Evolutionary conservation across 495 filamentous ascomycete genomes (phyloP).

Genomic region (Penicillium cinerascens): DNA sequence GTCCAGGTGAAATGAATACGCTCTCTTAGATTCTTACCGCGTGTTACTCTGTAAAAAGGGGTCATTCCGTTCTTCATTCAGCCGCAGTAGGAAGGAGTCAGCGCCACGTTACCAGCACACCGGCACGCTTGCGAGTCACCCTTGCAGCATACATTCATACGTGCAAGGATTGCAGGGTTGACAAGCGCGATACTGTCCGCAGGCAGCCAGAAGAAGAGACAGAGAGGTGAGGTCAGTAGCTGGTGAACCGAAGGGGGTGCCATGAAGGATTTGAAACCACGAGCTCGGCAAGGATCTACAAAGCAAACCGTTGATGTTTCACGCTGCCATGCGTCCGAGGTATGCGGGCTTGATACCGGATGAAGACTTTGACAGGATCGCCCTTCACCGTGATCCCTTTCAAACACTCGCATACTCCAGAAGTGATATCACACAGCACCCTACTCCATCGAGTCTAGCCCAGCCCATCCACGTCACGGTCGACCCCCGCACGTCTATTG

Average conservation of each 20-base stretch:
- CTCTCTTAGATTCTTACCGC: too few species aligned
- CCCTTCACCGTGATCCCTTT: too few species aligned
- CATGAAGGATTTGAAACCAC: background rate
- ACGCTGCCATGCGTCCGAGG: background rate
- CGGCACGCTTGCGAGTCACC: background rate
- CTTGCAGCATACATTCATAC: constrained; percentile 4
- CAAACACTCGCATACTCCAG: too few species aligned
- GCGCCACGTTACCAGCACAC: background rate
- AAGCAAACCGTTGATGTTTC: background rate
- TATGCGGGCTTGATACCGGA: too few species aligned
- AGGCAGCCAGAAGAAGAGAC: background rate
- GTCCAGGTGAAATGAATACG: too few species aligned
- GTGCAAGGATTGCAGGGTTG: background rate
- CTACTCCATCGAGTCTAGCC: too few species aligned
- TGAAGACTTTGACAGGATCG: too few species aligned
- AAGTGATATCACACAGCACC: too few species aligned
- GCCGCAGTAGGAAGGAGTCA: background rate
- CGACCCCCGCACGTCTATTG: background rate
- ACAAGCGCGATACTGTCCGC: background rate
- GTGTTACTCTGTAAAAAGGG: background rate
- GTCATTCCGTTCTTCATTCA: background rate
- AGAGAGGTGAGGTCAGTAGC: too few species aligned
- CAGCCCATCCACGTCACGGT: background rate
- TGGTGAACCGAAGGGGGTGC: background rate
- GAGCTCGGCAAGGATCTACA: background rate